These are phyloP conservation scores for Candida gigantensis DNA, from an alignment of 1,139 yeast species.

Conservation along the genomic window DNA sequence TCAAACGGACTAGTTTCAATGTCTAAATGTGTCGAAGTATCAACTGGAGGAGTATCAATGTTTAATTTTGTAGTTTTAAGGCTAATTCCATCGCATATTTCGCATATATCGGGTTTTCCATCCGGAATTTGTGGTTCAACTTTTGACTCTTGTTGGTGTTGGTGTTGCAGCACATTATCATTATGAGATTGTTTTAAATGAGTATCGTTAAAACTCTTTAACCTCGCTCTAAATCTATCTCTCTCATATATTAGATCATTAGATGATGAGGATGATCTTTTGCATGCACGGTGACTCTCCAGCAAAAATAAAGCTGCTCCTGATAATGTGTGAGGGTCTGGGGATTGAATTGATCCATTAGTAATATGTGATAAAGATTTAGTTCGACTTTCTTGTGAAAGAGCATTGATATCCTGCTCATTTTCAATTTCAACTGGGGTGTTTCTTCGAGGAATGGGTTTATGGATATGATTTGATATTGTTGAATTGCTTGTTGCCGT, in stretches of 20 bases:
- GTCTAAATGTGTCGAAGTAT: constrained; percentile 37
- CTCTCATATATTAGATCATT: constrained; percentile 45
- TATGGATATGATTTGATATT: constrained; percentile 1
- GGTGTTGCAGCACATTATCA: background rate
- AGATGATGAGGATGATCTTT: constrained; percentile 45
- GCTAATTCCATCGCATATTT: constrained; percentile 40
- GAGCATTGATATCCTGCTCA: no score
- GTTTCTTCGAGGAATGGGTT: constrained; percentile 3
- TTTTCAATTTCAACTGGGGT: background rate
- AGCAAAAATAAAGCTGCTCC: background rate
- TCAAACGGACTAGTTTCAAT: constrained; percentile 28
- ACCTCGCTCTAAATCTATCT: constrained; percentile 45
- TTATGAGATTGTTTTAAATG: background rate
- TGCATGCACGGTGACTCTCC: constrained; percentile 17
- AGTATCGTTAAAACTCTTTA: constrained; percentile 33
- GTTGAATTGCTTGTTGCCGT: background rate
- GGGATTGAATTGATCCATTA: no score
- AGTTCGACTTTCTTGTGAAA: no score
- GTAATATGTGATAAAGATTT: no score
- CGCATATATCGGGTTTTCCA: constrained; percentile 22
- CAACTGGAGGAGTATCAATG: constrained; percentile 26
- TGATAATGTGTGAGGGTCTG: constrained; percentile 1
- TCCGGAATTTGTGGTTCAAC: constrained; percentile 14
- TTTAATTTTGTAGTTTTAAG: constrained; percentile 41
- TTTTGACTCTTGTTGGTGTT: constrained; percentile 7